Percentiles rank a stretch among this genome's conserved stretches.
Evolutionary conservation across 2,329 filamentous ascomycete genomes (phyloP).

Genomic region (Colletotrichum scovillei): DNA sequence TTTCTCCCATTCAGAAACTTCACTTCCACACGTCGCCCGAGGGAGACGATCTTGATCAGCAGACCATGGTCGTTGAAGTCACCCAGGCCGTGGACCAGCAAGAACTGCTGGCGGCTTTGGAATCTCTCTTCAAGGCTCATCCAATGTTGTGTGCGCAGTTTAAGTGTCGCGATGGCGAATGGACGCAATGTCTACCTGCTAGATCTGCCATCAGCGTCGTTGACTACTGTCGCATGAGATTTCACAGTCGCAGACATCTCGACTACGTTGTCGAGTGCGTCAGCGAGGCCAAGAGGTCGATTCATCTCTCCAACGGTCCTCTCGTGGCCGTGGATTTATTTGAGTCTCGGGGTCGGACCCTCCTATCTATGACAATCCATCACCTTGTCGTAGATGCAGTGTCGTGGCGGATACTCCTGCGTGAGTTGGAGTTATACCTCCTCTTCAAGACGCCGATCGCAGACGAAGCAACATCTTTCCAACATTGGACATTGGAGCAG

Average conservation of each 20-base stretch:
- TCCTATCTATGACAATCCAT: constrained; percentile 47
- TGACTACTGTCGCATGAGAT: neutral
- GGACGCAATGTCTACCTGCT: neutral
- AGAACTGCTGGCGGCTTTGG: neutral
- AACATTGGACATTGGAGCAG: constrained; percentile 4
- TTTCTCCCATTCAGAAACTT: constrained; percentile 21
- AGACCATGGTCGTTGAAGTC: constrained; percentile 10
- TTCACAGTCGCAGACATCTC: constrained; percentile 12
- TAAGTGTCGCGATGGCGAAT: neutral
- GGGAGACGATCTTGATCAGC: constrained; percentile 15
- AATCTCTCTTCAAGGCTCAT: neutral
- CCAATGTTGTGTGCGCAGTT: constrained; percentile 20
- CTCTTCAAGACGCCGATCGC: neutral
- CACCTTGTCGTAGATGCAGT: constrained; percentile 57
- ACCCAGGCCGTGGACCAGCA: constrained; percentile 4
- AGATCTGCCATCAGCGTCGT: neutral
- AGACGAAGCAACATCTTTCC: neutral
- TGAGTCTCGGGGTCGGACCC: constrained; percentile 29
- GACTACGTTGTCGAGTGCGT: constrained; percentile 14
- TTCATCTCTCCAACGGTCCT: neutral
- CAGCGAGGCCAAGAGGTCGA: constrained; percentile 12
- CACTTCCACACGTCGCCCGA: constrained; percentile 15
- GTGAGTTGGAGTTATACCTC: constrained; percentile 55
- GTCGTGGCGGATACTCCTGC: constrained; percentile 56
- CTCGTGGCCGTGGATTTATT: constrained; percentile 9